Evolutionary conservation across 2,329 filamentous ascomycete species (phyloP), one percentile per base, ranked within the genome.

Genomic region (Penicillium sp.): DNA sequence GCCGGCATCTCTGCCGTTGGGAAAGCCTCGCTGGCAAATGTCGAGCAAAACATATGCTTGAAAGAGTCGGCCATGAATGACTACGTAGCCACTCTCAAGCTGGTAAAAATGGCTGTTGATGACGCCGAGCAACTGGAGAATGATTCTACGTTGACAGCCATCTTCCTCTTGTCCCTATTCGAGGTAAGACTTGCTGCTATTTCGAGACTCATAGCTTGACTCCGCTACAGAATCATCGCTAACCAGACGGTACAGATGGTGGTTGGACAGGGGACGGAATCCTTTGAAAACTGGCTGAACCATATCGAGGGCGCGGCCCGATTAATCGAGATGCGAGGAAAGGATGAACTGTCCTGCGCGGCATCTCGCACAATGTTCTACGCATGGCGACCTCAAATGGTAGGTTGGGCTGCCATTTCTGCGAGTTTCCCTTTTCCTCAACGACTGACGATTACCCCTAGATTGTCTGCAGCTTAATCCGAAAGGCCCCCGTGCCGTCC

Each of bases 41-140:
- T 40, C 30, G 8, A 40, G 6, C 16, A 30, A 2, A 29, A 25
- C 4, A 17, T 15, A 6, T n/a, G 30, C 7, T 20, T 40, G 9
- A 20, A 18, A 30, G 25, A 40, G 18, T 40, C 37, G n/a, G 37
- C 37, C 3, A 40, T 17, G 8, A 25, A 28, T 40, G 37, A 40
- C 19, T 40, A 40, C 30, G 23, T 30, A 18, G 18, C 16, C 4
- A 29, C 37, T 7, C 18, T 40, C 3, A 29, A 16, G n/a, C 21
- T 40, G 3, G 32, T 35, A 2, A 40, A 28, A 18, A 21, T 29
- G 23, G 37, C 37, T 7, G 7, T 40, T 4, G 8, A 25, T 8
- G 31, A 40, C 17, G 3, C 18, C n/a, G 23, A 30, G n/a, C 31
- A 40, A 25, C 16, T 33, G 10, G 34, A 34, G 7, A 25, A 40